Evolutionary conservation across 257 asterid genomes (phyloP).

Genomic region (Nicotiana paniculata): DNA sequence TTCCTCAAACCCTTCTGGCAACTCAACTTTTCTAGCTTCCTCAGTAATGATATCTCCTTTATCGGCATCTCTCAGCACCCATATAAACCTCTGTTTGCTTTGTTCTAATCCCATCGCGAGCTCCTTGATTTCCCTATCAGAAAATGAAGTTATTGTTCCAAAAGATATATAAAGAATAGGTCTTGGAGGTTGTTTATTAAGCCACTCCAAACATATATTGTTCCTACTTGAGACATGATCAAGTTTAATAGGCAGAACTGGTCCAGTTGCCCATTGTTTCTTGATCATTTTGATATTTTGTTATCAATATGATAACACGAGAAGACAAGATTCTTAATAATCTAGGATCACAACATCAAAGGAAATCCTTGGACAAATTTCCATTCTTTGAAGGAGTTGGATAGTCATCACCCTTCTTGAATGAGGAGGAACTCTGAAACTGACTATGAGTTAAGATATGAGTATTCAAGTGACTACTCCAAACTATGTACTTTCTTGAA

Average conservation of each 20-base stretch:
- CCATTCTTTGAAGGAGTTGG: not conserved
- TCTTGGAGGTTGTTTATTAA: not conserved
- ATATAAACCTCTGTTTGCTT: too few species aligned
- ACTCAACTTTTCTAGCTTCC: not conserved
- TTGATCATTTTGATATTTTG: conserved; percentile 10
- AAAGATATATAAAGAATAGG: not conserved
- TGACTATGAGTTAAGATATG: conserved; percentile 20
- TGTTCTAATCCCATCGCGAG: too few species aligned
- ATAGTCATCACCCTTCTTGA: not conserved
- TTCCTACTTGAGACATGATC: not conserved
- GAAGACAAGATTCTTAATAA: not conserved
- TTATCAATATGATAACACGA: not conserved
- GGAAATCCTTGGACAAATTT: not conserved
- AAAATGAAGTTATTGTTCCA: not conserved
- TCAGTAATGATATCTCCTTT: not conserved
- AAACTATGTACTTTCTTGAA: conserved; percentile 21
- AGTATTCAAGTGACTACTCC: conserved; percentile 20
- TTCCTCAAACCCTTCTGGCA: not conserved
- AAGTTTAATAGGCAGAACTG: not conserved
- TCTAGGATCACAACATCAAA: not conserved
- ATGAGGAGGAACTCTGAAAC: conserved; percentile 17
- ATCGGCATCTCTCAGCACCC: not conserved
- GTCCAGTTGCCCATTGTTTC: not conserved
- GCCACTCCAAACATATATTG: not conserved
- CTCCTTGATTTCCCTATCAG: not conserved